These are phyloP conservation scores for Suhomyces coccinellae DNA, from an alignment of 1,139 yeast species.

Conservation along the genomic window DNA sequence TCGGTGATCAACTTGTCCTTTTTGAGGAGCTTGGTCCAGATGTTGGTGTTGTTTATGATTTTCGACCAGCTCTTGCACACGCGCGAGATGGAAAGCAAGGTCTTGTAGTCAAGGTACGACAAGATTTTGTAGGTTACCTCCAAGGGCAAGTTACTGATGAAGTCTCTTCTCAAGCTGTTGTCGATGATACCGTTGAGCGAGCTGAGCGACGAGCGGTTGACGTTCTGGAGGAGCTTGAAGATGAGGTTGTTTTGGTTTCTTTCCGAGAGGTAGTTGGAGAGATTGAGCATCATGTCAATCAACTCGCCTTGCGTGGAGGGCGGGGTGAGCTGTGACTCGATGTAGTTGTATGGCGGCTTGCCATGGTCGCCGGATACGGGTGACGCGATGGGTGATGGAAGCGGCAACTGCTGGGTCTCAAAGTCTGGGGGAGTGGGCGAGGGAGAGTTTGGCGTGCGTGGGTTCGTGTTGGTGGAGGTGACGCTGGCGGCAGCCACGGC, in stretches of 20 bases:
- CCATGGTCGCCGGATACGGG: slow-evolving; percentile 40
- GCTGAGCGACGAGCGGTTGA: slow-evolving; percentile 70
- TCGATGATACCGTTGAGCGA: slow-evolving; percentile 61
- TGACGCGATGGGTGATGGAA: slow-evolving; percentile 71
- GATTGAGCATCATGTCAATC: slow-evolving; percentile 34
- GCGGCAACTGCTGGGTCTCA: slow-evolving; percentile 50
- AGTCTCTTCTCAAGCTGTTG: slow-evolving; percentile 67
- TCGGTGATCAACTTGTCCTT: slow-evolving; percentile 54
- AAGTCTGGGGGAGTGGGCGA: slow-evolving; percentile 43
- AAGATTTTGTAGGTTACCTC: slow-evolving; percentile 78
- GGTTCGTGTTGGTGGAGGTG: slow-evolving; percentile 13
- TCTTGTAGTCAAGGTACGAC: slow-evolving; percentile 59
- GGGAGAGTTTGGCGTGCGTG: slow-evolving; percentile 39
- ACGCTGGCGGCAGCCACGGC: background rate
- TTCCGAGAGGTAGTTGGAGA: slow-evolving; percentile 39
- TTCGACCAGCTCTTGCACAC: slow-evolving; percentile 74
- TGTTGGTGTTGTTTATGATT: slow-evolving; percentile 56
- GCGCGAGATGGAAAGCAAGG: slow-evolving; percentile 60
- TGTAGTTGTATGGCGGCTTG: slow-evolving; percentile 18
- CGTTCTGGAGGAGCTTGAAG: slow-evolving; percentile 62
- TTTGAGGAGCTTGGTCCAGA: slow-evolving; percentile 60
- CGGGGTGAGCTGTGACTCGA: slow-evolving; percentile 27
- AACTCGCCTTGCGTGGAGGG: slow-evolving; percentile 47
- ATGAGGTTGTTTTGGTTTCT: slow-evolving; percentile 48
- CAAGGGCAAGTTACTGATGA: slow-evolving; percentile 67